Percentiles rank a stretch among this genome's conserved stretches.
phyloP scores from a whole-genome alignment of 257 asterid species.

The Vinca minor region DNA sequence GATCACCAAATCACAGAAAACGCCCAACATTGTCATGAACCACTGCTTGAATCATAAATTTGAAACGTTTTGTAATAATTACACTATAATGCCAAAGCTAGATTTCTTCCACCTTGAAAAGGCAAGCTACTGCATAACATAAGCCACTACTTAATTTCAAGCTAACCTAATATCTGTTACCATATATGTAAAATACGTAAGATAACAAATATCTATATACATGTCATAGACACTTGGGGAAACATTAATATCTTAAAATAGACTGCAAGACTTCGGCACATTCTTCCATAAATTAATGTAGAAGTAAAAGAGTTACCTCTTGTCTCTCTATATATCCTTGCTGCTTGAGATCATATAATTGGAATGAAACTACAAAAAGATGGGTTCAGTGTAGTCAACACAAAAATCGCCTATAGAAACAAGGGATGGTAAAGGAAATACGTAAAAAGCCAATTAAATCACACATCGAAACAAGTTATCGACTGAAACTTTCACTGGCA shows the following conservation, averaged over 20 bases:
- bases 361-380: slow-evolving; percentile 61
- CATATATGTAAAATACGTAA: neutral
- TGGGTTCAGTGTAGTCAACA: slow-evolving; percentile 20
- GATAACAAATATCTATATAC: neutral
- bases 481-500: neutral
- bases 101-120: neutral
- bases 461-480: neutral
- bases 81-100: neutral
- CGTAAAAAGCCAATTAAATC: neutral
- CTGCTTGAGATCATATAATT: slow-evolving; percentile 80
- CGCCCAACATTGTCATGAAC: neutral
- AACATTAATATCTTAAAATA: neutral
- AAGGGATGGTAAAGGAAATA: neutral
- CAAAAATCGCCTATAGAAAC: neutral
- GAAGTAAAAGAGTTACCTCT: slow-evolving; percentile 43
- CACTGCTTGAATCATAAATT: neutral
- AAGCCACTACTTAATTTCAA: neutral
- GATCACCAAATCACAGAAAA: neutral
- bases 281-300: neutral
- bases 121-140: neutral
- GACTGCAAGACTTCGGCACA: neutral
- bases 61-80: neutral
- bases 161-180: neutral
- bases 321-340: slow-evolving; percentile 84
- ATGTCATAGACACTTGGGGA: neutral